Conservation (phyloP, 2,329 filamentous ascomycete genomes). For the Cercospora sp. region DNA sequence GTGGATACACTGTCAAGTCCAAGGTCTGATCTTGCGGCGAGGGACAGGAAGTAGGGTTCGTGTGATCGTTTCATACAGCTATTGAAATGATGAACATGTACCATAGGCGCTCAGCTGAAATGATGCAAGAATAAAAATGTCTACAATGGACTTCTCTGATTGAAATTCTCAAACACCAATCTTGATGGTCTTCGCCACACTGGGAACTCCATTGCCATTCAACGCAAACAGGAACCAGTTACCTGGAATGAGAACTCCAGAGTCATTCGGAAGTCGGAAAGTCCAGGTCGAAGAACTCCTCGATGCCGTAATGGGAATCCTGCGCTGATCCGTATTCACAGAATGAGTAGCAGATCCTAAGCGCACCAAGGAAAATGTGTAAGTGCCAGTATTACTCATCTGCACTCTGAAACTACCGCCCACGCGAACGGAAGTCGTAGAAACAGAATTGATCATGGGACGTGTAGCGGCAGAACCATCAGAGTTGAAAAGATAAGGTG, state of each 20-base stretch:
- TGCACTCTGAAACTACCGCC: slow-evolving; percentile 3
- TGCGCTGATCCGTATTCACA: slow-evolving; percentile 60
- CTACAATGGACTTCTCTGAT: too few relatives aligned
- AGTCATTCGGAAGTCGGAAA: slow-evolving; percentile 49
- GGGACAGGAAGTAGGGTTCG: too few relatives aligned
- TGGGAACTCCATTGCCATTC: slow-evolving; percentile 1
- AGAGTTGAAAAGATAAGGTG: slow-evolving; percentile 56
- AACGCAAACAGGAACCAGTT: slow-evolving; percentile 56
- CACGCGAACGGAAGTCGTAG: neutral
- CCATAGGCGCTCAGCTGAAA: too few relatives aligned
- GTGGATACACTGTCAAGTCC: slow-evolving; percentile 20
- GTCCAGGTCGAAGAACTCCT: slow-evolving; percentile 41
- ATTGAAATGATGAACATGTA: too few relatives aligned
- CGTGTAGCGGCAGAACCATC: neutral
- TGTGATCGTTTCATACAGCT: too few relatives aligned
- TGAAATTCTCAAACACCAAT: neutral
- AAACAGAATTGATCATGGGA: slow-evolving; percentile 9
- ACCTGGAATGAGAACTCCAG: slow-evolving; percentile 54
- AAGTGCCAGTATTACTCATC: neutral
- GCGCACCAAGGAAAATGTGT: slow-evolving; percentile 44
- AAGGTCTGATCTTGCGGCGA: slow-evolving; percentile 11
- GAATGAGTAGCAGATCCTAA: slow-evolving; percentile 55
- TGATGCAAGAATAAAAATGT: too few relatives aligned
- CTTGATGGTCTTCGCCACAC: slow-evolving; percentile 10
- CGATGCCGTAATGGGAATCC: slow-evolving; percentile 47